Evolutionary conservation across 305 asterid species (phyloP), one percentile per base, ranked within the genome.

Genomic region (Plantago lanceolata): DNA sequence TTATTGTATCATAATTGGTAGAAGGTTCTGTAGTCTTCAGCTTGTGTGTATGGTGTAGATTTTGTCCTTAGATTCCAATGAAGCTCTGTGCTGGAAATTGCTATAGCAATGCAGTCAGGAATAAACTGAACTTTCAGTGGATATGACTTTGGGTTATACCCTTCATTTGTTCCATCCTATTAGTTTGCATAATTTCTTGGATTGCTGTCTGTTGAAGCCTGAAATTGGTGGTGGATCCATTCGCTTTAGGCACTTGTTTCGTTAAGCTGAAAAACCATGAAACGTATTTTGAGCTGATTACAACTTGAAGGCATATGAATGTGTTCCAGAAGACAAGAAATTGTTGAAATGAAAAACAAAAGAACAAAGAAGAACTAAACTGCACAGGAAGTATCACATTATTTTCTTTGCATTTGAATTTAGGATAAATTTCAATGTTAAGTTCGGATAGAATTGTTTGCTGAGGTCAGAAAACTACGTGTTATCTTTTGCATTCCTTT

Each of bases 1-100:
- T 51, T 28, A 19, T 48, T 13, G 43, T 54, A 4, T 59, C 45
- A 11, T 44, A 19, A 24, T 65, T 45, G 13, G 9, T 49, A 18
- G 50, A 28, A 24, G 57, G 21, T 55, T 17, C 61, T 61, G 24
- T 57, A 49, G 24, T 48, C 49, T 28, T 47, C 37, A 31, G 35
- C 49, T 20, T 47, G 24, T 52, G 57, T n/a, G n/a, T n/a, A n/a
- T 8, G 28, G 48, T 43, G 6, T 50, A 15, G 40, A 49, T 37
- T 7, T 65, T 16, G 33, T 66, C 8, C n/a, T n/a, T n/a, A 33
- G 40, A 33, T 33, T 33, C 40, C 40, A 7, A 33, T 33, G 37
- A 31, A n/a, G n/a, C n/a, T n/a, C n/a, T 31, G 37, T 31, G 8
- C 37, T 4, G 37, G 37, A 6, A 31, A 2, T 6, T 31, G 37